Percentiles rank a stretch among this genome's conserved stretches.
phyloP scores from a whole-genome alignment of 345 rosid species.

The Nephelium lappaceum region DNA sequence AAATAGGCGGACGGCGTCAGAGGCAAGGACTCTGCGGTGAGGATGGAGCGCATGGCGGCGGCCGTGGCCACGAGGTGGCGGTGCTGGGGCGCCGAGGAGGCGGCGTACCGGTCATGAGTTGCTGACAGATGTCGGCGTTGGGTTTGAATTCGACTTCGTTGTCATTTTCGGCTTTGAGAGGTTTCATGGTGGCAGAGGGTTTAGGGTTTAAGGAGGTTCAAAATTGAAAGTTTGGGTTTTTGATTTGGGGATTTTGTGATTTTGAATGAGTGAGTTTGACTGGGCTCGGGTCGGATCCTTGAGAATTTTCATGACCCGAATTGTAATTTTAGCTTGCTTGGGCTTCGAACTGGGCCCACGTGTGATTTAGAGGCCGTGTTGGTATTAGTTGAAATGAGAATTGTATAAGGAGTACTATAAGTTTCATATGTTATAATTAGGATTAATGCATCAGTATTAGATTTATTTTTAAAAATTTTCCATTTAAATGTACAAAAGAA shows the following conservation, averaged over 20 bases:
- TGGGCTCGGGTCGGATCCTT: conserved; percentile 5
- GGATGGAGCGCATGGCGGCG: conserved; percentile 86
- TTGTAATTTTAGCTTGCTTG: background rate
- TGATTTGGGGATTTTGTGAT: background rate
- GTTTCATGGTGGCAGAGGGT: conserved; percentile 4
- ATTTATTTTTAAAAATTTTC: too few relatives aligned
- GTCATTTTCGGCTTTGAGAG: conserved; percentile 26
- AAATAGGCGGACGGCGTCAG: conserved; percentile 69
- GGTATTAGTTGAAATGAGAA: too few relatives aligned
- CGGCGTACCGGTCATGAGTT: conserved; percentile 84
- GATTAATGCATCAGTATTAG: too few relatives aligned
- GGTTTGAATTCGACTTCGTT: conserved; percentile 37
- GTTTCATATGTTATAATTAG: too few relatives aligned
- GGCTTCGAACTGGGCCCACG: background rate
- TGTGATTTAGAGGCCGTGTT: too few relatives aligned
- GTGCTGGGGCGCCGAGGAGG: conserved; percentile 84
- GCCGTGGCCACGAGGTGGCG: conserved; percentile 91
- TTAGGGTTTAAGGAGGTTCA: conserved; percentile 5
- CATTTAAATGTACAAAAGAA: too few relatives aligned
- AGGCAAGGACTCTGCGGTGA: conserved; percentile 63
- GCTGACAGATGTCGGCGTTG: conserved; percentile 71
- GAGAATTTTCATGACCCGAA: background rate
- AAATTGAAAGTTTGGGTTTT: background rate
- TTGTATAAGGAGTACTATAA: too few relatives aligned
- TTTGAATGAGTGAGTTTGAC: background rate